These are phyloP conservation scores for Rhizoclosmatium globosum DNA, from an alignment of 192 early-diverging fungal genomes.

Conservation along the genomic window DNA sequence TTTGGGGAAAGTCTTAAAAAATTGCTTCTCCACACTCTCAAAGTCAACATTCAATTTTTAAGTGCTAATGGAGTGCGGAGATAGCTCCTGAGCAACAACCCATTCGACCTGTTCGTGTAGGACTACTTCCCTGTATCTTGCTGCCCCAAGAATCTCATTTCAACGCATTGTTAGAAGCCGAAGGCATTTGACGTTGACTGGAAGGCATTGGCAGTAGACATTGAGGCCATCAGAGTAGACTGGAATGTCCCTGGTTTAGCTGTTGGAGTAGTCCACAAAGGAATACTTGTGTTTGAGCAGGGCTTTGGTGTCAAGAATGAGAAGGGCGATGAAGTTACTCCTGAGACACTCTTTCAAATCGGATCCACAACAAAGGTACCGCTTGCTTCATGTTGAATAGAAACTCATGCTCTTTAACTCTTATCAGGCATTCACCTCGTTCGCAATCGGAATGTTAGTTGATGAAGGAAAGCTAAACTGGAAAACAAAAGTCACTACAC, in stretches of 20 bases:
- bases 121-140: too few relatives aligned
- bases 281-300: slow-evolving; percentile 4
- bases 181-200: neutral
- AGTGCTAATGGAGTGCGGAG: too few relatives aligned
- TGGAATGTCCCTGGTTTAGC: slow-evolving; percentile 34
- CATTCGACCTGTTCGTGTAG: too few relatives aligned
- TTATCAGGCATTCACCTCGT: slow-evolving; percentile 34
- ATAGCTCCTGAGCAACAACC: too few relatives aligned
- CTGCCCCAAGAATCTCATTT: too few relatives aligned
- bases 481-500: slow-evolving; percentile 10
- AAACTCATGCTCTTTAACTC: neutral
- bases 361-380: slow-evolving; percentile 37
- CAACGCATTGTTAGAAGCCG: too few relatives aligned
- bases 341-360: slow-evolving; percentile 32
- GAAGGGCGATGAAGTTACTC: slow-evolving; percentile 18
- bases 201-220: neutral
- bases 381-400: too few relatives aligned
- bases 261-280: slow-evolving; percentile 28
- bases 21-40: too few relatives aligned
- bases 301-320: slow-evolving; percentile 23
- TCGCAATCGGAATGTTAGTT: slow-evolving; percentile 14
- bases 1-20: too few relatives aligned
- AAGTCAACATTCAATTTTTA: too few relatives aligned
- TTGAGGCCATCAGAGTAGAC: slow-evolving; percentile 7
- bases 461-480: slow-evolving; percentile 11